phyloP scores from a whole-genome alignment of 331 rosid species.

The Ulmus americana region DNA sequence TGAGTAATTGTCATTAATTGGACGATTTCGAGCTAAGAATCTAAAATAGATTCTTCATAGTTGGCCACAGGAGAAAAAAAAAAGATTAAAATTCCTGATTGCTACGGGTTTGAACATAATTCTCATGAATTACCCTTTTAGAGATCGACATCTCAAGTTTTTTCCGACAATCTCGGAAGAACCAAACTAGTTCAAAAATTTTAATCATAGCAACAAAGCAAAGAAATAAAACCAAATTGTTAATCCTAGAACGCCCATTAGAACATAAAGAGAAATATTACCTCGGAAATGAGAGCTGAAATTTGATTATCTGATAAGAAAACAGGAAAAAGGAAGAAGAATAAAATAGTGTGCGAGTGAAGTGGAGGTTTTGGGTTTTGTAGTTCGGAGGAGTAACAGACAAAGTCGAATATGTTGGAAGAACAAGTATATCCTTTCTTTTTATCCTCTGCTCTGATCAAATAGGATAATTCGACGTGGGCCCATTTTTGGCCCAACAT shows the following conservation, averaged over 20 bases:
- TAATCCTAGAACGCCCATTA: not conserved
- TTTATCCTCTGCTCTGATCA: not conserved
- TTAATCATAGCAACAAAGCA: not conserved
- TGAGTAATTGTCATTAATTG: not conserved
- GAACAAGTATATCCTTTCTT: not conserved
- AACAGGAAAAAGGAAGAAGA: not conserved
- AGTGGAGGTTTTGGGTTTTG: slow-evolving; percentile 2
- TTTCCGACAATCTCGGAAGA: not conserved
- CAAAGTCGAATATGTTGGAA: not conserved
- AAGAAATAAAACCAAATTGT: not conserved
- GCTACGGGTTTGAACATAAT: not conserved
- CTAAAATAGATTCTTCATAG: not conserved
- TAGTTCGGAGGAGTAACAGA: not conserved
- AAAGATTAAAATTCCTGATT: not conserved
- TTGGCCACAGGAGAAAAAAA: not conserved
- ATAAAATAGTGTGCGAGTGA: not conserved
- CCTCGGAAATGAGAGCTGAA: not conserved
- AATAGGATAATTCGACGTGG: no score
- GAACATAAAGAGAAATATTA: not conserved
- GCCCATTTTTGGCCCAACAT: no score
- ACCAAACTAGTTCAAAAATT: not conserved
- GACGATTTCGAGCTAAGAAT: no score
- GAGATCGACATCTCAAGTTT: not conserved
- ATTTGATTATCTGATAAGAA: not conserved
- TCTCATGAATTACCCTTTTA: not conserved